Base-by-base conservation (phyloP, 1,284 basidiomycete genomes). In the Ceratobasidium sp. region DNA sequence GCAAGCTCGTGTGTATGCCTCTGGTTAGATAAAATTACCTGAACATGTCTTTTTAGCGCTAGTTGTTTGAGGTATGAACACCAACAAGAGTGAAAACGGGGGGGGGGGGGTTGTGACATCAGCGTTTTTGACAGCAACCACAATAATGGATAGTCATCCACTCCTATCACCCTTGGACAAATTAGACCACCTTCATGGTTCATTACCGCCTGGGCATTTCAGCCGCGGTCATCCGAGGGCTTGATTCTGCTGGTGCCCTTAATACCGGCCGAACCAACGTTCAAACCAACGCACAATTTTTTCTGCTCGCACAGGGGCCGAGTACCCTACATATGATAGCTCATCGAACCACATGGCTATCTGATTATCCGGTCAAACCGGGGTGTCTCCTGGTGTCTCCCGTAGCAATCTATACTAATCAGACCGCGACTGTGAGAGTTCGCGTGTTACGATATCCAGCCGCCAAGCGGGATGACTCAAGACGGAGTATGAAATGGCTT, bases 351-450 rank as follows among this genome's bases (percentile, higher is more conserved):
- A 63, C 56, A 59, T 59, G 56, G 13, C n/a, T 11, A 14, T 59
- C 56, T 59, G 56, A 59, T 59, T 59, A 59, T 59, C 56, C 16
- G 34, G 56, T 6, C 19, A 7, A 39, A 39, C 56, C 56, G 56
- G 37, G 37, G 31, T 59, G 31, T n/a, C n/a, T n/a, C n/a, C n/a
- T n/a, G n/a, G n/a, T n/a, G n/a, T n/a, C n/a, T 16, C 27, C 31
- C 1, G 16, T 4, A 3, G 56, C 56, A 59, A 59, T 59, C 56
- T 59, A 34, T 22, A 39, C 56, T 59, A 59, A 59, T 59, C 56
- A 29, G 56, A 16, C 22, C 1, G 19, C 31, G n/a, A 59, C 56
- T 59, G 56, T 59, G 56, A 24, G 61, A 49, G 61, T 29, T 37
- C 4, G 27, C 24, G 41, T 34, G 24, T 48, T 53, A 34, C 27